A percentile compares a stretch with the other conserved stretches of the same genome.
Conservation (phyloP, 106 monocot species). For the Dendrobium huoshanense region DNA sequence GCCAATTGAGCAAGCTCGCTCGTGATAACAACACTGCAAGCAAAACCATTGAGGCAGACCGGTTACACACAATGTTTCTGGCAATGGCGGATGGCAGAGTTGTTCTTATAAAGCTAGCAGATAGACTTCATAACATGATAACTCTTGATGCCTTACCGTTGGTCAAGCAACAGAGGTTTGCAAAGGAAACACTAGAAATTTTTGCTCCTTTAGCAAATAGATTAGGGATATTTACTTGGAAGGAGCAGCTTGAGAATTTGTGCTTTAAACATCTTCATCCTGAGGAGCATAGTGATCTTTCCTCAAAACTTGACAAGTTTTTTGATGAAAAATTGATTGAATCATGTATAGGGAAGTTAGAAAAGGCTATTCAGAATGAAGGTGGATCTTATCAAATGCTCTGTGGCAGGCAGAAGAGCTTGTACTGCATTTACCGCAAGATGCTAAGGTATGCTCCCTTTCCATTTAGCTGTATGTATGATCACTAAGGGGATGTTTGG, state of each 20-base stretch:
- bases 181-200: slow-evolving; percentile 89
- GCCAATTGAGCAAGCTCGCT: slow-evolving; percentile 92
- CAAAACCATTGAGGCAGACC: slow-evolving; percentile 76
- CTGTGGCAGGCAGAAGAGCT: slow-evolving; percentile 80
- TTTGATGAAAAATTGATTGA: slow-evolving; percentile 65
- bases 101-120: slow-evolving; percentile 94
- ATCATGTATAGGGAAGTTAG: slow-evolving; percentile 59
- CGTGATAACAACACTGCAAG: slow-evolving; percentile 89
- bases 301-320: slow-evolving; percentile 47
- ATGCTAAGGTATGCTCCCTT: slow-evolving; percentile 62
- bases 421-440: slow-evolving; percentile 85
- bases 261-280: slow-evolving; percentile 89
- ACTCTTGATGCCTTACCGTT: slow-evolving; percentile 77
- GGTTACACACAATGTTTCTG: slow-evolving; percentile 93
- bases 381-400: slow-evolving; percentile 61
- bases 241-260: slow-evolving; percentile 81
- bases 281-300: slow-evolving; percentile 52
- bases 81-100: slow-evolving; percentile 96
- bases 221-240: slow-evolving; percentile 86
- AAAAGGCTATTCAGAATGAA: slow-evolving; percentile 47
- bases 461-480: no score
- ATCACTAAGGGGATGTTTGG: no score
- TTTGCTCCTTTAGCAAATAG: slow-evolving; percentile 88
- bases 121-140: slow-evolving; percentile 98
- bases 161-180: slow-evolving; percentile 78